These are phyloP conservation scores for Leishmania arabica DNA, from an alignment of 208 protist species.

Conservation along the genomic window DNA sequence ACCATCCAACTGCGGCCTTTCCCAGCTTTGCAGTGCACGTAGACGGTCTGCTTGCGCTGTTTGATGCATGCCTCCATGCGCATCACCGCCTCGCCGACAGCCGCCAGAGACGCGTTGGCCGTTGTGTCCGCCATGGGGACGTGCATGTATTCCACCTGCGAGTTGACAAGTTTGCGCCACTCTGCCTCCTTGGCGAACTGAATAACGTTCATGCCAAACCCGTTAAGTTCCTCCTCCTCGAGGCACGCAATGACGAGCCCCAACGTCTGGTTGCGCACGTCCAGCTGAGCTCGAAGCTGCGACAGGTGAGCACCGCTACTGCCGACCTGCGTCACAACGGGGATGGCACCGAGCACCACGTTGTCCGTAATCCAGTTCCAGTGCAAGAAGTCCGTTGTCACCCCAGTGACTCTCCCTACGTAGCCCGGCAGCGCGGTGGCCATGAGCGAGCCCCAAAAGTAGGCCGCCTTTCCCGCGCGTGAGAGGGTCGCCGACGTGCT, in stretches of 20 bases:
- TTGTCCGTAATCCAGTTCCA: slow-evolving; percentile 85
- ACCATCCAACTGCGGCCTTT: slow-evolving; percentile 92
- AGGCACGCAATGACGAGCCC: slow-evolving; percentile 84
- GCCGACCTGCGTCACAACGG: slow-evolving; percentile 82
- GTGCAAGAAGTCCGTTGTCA: slow-evolving; percentile 76
- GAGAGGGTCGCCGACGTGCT: slow-evolving; percentile 36
- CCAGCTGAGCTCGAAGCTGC: slow-evolving; percentile 64
- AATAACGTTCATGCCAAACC: slow-evolving; percentile 77
- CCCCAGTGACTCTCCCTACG: slow-evolving; percentile 68
- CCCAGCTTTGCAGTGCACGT: slow-evolving; percentile 92
- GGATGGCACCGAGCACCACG: slow-evolving; percentile 84
- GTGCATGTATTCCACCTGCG: slow-evolving; percentile 54
- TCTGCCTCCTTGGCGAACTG: slow-evolving; percentile 78
- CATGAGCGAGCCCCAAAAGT: slow-evolving; percentile 84
- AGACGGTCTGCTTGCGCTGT: slow-evolving; percentile 45
- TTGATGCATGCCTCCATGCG: slow-evolving; percentile 59
- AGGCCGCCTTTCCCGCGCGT: slow-evolving; percentile 60
- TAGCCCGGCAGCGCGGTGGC: slow-evolving; percentile 84
- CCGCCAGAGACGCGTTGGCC: slow-evolving; percentile 49
- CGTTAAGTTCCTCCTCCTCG: slow-evolving; percentile 75
- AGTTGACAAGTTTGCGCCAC: slow-evolving; percentile 56
- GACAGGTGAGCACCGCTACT: slow-evolving; percentile 75
- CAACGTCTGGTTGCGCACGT: slow-evolving; percentile 44
- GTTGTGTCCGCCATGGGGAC: slow-evolving; percentile 78
- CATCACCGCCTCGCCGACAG: slow-evolving; percentile 56